Conservation (phyloP, 257 asterid species). For the Gentiana dahurica region DNA sequence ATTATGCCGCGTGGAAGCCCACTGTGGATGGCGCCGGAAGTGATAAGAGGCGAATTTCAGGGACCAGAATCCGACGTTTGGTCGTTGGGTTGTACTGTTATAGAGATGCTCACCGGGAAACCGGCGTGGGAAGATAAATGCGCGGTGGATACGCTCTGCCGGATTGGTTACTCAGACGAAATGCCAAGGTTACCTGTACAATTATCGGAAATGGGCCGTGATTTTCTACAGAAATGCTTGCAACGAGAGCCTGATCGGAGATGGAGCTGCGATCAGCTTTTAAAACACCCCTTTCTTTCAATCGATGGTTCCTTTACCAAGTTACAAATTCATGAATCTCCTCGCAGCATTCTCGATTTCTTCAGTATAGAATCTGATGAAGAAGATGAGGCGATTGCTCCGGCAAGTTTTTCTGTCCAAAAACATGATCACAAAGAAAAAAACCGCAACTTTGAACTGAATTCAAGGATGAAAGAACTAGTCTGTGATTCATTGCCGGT, state of each 20-base stretch:
- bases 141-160: conserved; percentile 15
- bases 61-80: conserved; percentile 65
- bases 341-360: conserved; percentile 46
- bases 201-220: conserved; percentile 24
- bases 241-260: conserved; percentile 25
- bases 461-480: conserved; percentile 29
- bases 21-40: conserved; percentile 80
- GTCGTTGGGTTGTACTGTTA: conserved; percentile 61
- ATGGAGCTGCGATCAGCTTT: conserved; percentile 67
- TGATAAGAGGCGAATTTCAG: conserved; percentile 39
- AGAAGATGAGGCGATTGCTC: conserved; percentile 8
- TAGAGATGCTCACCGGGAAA: conserved; percentile 55
- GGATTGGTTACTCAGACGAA: conserved; percentile 41
- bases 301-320: conserved; percentile 6
- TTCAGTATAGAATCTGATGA: conserved; percentile 18
- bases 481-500: conserved; percentile 19
- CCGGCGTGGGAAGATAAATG: conserved; percentile 38
- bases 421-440: too few species aligned
- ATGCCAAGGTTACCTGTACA: conserved; percentile 32
- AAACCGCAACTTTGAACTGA: conserved; percentile 4
- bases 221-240: conserved; percentile 45
- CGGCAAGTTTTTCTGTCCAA: background rate
- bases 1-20: conserved; percentile 42
- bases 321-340: conserved; percentile 17
- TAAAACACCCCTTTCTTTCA: conserved; percentile 46